Evolutionary conservation across 345 rosid genomes (phyloP), one percentile per base, ranked within the genome.

Genomic region (Nephelium lappaceum): DNA sequence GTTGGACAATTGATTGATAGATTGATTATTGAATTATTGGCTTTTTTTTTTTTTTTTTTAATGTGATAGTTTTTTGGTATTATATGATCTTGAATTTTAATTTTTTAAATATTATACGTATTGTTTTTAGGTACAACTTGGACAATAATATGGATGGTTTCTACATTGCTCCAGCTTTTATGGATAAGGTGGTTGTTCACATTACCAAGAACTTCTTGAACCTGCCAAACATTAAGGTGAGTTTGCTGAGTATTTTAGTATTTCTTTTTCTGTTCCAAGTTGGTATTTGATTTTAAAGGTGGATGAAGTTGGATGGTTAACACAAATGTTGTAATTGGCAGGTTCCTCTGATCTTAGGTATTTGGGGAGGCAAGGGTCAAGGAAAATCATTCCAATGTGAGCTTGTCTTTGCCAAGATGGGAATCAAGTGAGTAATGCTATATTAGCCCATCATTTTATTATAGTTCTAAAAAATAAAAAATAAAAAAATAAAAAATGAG

Each of bases 341-440:
- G 89, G 85, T 89, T 79, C 89, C 88, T 64, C 82, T 87, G 3
- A 86, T 87, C n/a, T 78, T 83, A 86, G 93, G 91, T 73, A 75
- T 86, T 36, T 89, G 93, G 91, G 91, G 91, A 58, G 91, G 91
- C 75, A 87, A 87, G 84, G 91, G 93, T 27, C 93, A 89, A 79
- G 93, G 91, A 62, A 87, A 87, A 80, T 84, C 93, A 27, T 89
- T 89, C 85, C 91, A 87, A 15, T 89, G 91, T 55, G 89, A 89
- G 79, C 93, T 89, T 39, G 88, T 89, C 39, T 85, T 89, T 27
- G 88, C 88, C 66, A 89, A 86, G 78, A 85, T 87, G 91, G 90
- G 93, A 80, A 89, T 89, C 82, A 82, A 81, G 91, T 86, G 21
- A 82, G 85, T 79, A n/a, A 19, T 11, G 45, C 10, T 45, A 31